Evolutionary conservation across 371 early-diverging fungal species (phyloP), one percentile per base, ranked within the genome.

Genomic region (Mucor plumbeus): DNA sequence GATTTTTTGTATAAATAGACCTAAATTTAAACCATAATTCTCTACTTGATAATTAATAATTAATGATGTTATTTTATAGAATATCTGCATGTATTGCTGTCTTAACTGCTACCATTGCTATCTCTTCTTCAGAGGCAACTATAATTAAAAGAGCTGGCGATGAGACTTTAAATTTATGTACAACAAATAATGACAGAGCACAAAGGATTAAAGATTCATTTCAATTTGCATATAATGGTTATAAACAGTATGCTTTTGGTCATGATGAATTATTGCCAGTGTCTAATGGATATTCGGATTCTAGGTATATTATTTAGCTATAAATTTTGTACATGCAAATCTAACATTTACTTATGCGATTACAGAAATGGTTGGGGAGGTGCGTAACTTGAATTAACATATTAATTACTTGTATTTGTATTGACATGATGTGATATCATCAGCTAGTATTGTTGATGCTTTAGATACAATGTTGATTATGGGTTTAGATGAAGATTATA

Each of bases 401-500:
- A 38, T 17, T 13, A 39, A 26, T 39, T 53, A 41, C 5, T 55
- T 5, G 21, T 7, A 55, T 14, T 7, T 15, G 6, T 34, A 41
- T 13, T 61, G 33, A 56, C 53, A 38, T 13, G 10, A 53, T 53
- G 3, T 39, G 3, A 21, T 19, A 10, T 31, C 31, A 11, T 34
- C 50, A 83, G 87, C 87, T 53, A 90, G 93, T 4, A 86, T 94
- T 64, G 84, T 95, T 36, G 97, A 97, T 72, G 81, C 92, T 10
- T 78, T 97, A 36, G 97, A 95, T 69, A 95, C 97, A 2, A 83
- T 94, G 59, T 67, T 87, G 39, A 79, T 98, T 36, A 92, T 96
- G 93, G 91, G 87, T 0, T 69, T 95, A 34, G 80, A 83, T n/a
- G 82, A 85, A 0, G 94, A 94, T 65, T 97, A 89, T 70, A 47